These are phyloP conservation scores for Gillenia trifoliata DNA, from an alignment of 306 rosid species.

Conservation along the genomic window DNA sequence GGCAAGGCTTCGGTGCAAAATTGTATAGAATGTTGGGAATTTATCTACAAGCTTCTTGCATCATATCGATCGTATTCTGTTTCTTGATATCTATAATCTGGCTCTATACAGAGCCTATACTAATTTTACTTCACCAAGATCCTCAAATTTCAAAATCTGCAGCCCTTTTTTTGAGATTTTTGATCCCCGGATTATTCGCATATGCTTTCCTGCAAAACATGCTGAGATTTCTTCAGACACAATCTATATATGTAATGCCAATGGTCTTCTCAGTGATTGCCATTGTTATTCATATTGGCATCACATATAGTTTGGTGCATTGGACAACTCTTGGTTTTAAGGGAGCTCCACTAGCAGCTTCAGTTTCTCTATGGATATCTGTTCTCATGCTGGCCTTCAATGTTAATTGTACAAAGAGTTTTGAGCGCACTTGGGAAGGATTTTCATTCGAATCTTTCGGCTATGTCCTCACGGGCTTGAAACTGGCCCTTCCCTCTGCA, in stretches of 20 bases:
- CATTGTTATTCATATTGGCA: slow-evolving; percentile 33
- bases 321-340: slow-evolving; percentile 38
- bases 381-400: slow-evolving; percentile 28
- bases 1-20: slow-evolving; percentile 76
- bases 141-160: slow-evolving; percentile 47
- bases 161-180: slow-evolving; percentile 48
- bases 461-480: slow-evolving; percentile 39
- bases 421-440: slow-evolving; percentile 66
- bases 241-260: slow-evolving; percentile 50
- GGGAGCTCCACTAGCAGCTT: slow-evolving; percentile 66
- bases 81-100: slow-evolving; percentile 46
- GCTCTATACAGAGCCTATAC: slow-evolving; percentile 51
- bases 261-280: slow-evolving; percentile 49
- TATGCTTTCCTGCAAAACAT: slow-evolving; percentile 61
- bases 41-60: slow-evolving; percentile 74
- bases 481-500: slow-evolving; percentile 69
- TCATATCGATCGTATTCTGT: slow-evolving; percentile 51
- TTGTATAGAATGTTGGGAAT: slow-evolving; percentile 57
- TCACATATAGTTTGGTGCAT: slow-evolving; percentile 52
- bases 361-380: slow-evolving; percentile 63
- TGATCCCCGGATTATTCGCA: slow-evolving; percentile 67
- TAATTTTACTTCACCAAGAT: slow-evolving; percentile 60
- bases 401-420: slow-evolving; percentile 37
- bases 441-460: slow-evolving; percentile 48
- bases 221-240: slow-evolving; percentile 72